Evolutionary conservation across 805 yeast genomes (phyloP), one percentile per base, ranked within the genome.

Genomic region (Candida khao-thaluensis): DNA sequence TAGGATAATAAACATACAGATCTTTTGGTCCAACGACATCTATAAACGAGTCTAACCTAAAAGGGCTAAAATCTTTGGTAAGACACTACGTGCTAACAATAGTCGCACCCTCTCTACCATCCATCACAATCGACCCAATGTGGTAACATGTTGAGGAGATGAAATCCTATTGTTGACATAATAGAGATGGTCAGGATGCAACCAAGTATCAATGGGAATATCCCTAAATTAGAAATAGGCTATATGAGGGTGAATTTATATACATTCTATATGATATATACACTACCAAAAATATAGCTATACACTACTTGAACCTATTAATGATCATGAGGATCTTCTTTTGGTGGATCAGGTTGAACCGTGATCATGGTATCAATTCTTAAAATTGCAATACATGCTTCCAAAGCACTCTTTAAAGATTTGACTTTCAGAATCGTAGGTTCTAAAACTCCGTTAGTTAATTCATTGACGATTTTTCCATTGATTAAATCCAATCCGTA

Each of bases 291-390:
- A n/a, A n/a, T n/a, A n/a, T n/a, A n/a, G n/a, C n/a, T n/a, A n/a
- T n/a, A n/a, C n/a, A n/a, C n/a, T n/a, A n/a, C n/a, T n/a, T n/a
- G n/a, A n/a, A n/a, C n/a, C n/a, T n/a, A n/a, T 47, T 61, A 80
- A 65, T 89, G 96, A 40, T 69, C 95, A 60, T 91, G 97, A 17
- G 91, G 90, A 53, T 87, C 96, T 68, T 90, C 95, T 68, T 79
- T 81, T 48, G 84, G 87, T 35, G 85, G 89, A 59, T 93, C 99
- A 9, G 99, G 99, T 54, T 91, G 95, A 46, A 93, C 96, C 35
- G 88, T 86, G 56, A 93, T 91, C 95, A 91, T 90, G 36, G 99
- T 93, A 64, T 93, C 99, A 56, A 93, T 93, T 74, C 99, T 82
- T 54, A 95, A 74, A 48, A 93, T 93, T 24, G 98, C 95, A 63